These are phyloP conservation scores for Lentinula novae-zelandiae DNA, from an alignment of 1,284 basidiomycete genomes.

Conservation along the genomic window DNA sequence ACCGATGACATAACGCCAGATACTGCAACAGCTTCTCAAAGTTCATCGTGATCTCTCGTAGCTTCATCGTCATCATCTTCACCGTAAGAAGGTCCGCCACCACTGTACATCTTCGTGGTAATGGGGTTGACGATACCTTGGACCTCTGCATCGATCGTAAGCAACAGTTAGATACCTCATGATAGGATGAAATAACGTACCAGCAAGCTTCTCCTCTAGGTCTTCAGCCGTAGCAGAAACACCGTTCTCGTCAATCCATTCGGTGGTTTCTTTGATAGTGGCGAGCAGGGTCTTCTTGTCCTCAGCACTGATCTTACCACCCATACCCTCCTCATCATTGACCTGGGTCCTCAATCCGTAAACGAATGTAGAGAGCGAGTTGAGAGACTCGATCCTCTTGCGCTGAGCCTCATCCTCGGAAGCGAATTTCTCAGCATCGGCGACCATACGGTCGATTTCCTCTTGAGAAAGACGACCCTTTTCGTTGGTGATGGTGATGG, in stretches of 20 bases:
- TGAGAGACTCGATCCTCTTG: slow-evolving; percentile 86
- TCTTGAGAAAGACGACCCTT: slow-evolving; percentile 83
- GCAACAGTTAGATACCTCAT: slow-evolving; percentile 10
- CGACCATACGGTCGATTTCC: slow-evolving; percentile 91
- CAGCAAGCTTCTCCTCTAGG: slow-evolving; percentile 83
- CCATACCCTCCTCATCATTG: slow-evolving; percentile 84
- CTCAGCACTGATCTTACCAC: slow-evolving; percentile 81
- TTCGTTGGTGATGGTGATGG: slow-evolving; percentile 86
- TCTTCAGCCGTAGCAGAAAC: slow-evolving; percentile 79
- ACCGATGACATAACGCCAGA: no score
- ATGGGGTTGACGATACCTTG: slow-evolving; percentile 73
- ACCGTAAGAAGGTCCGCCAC: slow-evolving; percentile 31
- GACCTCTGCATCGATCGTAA: slow-evolving; percentile 44
- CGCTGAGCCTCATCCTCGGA: slow-evolving; percentile 83
- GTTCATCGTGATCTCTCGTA: slow-evolving; percentile 63
- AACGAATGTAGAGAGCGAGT: slow-evolving; percentile 73
- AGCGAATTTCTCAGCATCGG: slow-evolving; percentile 88
- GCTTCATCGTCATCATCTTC: slow-evolving; percentile 53
- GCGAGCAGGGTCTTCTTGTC: slow-evolving; percentile 89
- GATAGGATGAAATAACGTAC: slow-evolving; percentile 26
- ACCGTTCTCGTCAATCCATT: slow-evolving; percentile 90
- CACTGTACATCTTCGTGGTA: slow-evolving; percentile 77
- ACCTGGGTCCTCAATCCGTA: slow-evolving; percentile 87
- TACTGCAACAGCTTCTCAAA: slow-evolving; percentile 36
- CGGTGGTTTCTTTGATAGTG: slow-evolving; percentile 84